Evolutionary conservation across 805 yeast genomes (phyloP), one percentile per base, ranked within the genome.

Genomic region (Barnettozyma botsteinii): DNA sequence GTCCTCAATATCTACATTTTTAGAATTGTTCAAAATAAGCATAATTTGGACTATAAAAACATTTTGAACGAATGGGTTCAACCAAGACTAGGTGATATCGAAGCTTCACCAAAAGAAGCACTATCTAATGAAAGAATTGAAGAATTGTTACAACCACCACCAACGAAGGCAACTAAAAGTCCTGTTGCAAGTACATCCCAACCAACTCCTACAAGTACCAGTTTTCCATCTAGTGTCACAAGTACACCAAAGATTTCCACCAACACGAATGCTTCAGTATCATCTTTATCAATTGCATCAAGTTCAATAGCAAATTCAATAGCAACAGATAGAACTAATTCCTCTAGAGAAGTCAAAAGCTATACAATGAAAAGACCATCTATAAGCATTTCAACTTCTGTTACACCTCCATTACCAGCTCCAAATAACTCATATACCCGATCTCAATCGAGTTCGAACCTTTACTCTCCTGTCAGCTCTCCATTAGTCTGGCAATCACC

Each of bases 1-100:
- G 63, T 62, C 14, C 49, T 73, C 44, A 61, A 70, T 42, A 46
- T 55, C 11, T 73, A 72, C 52, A 56, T 73, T 32, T 53, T 57
- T 44, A 62, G 57, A 55, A 59, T 58, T 37, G 56, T 52, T n/a
- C 50, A 49, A n/a, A 49, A 59, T 38, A 57, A 54, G 35, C 26
- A 47, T 31, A 47, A 44, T 18, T 20, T 55, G 14, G 35, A 48
- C 31, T 56, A 56, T 31, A 42, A 42, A 6, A 47, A 51, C 1
- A 48, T 60, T 4, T 41, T 65, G 22, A 39, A 49, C 13, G 54
- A 55, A 1, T 65, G 67, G 67, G 37, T 51, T 11, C 32, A 32
- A 21, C 55, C 59, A 17, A 49, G 58, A 38, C 19, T 44, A 4
- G 60, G 61, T 12, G 72, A 67, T 30, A 43, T 62, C n/a, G 57